Percentiles rank a stretch among this genome's conserved stretches.
These are phyloP conservation scores for Xerocomus brunneocitrinus DNA, from an alignment of 768 basidiomycete genomes.

Conservation along the genomic window DNA sequence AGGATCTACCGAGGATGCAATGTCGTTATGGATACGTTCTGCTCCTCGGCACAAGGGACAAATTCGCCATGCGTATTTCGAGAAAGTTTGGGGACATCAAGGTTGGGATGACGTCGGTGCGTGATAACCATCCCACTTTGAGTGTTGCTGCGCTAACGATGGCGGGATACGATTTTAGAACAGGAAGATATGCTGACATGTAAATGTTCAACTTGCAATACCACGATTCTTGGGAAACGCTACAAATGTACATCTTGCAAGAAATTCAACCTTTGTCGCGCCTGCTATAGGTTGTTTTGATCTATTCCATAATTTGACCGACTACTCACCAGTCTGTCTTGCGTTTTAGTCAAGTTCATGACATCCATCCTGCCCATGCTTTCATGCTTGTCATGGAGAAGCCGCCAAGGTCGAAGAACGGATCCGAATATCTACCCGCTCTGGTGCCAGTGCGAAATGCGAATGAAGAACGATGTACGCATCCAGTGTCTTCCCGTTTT, in stretches of 20 bases:
- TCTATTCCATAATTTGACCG: slow-evolving; percentile 6
- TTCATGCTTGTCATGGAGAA: slow-evolving; percentile 79
- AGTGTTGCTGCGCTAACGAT: neutral
- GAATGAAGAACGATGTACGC: slow-evolving; percentile 60
- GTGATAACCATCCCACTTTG: slow-evolving; percentile 24
- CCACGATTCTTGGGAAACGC: slow-evolving; percentile 53
- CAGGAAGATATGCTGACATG: slow-evolving; percentile 63
- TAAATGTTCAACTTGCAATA: slow-evolving; percentile 79
- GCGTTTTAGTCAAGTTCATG: slow-evolving; percentile 71
- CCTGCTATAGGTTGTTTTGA: slow-evolving; percentile 65
- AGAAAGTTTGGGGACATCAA: slow-evolving; percentile 77
- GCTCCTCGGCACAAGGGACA: slow-evolving; percentile 72
- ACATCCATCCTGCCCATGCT: slow-evolving; percentile 84
- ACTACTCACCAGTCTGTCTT: neutral
- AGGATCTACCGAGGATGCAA: slow-evolving; percentile 50
- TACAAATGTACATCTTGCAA: slow-evolving; percentile 84
- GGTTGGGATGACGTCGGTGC: slow-evolving; percentile 90
- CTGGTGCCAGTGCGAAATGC: slow-evolving; percentile 33
- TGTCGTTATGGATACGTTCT: slow-evolving; percentile 59
- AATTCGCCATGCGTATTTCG: slow-evolving; percentile 77
- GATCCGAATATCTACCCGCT: slow-evolving; percentile 31
- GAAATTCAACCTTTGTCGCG: slow-evolving; percentile 76
- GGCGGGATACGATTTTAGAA: slow-evolving; percentile 40
- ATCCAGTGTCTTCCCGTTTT: neutral
- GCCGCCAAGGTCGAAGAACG: slow-evolving; percentile 37